Base-by-base conservation (phyloP, 1,284 basidiomycete genomes). In the Leccinum fallax region DNA sequence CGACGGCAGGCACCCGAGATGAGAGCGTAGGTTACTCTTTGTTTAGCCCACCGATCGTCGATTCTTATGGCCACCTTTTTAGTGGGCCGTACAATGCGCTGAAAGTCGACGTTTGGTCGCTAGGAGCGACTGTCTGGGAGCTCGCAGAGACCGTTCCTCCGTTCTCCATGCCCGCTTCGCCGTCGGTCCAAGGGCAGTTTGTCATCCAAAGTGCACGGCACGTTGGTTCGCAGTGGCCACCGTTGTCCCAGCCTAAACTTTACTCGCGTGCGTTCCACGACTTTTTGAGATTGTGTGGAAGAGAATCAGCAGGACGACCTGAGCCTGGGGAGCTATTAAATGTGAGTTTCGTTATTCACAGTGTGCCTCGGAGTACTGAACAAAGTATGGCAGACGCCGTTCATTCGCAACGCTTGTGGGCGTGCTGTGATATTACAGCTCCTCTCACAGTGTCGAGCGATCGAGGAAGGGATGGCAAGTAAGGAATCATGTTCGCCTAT, bases 111-210 rank as follows among this genome's bases (percentile, higher is more conserved):
- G 81, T 89, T 2, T 93, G 90, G 89, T 92, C 90, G 1, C 77
- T 92, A 15, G 91, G 91, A 2, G 91, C 91, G 2, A 93, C 91
- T 0, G 80, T 89, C 0, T 93, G 91, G 91, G 91, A 93, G 71
- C 82, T 90, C 73, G 88, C 88, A 0, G 82, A 92, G 70, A 83
- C 85, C 16, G 79, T 84, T 59, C 91, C 91, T 8, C 91, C 91
- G 0, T 93, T 93, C 70, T 79, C 83, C 5, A 82, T 85, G 53
- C 65, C 70, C n/a, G 57, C 61, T 6, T 72, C 71, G 5, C 71
- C 71, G 6, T 59, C 64, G 4, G 56, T 57, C 1, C 63, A 64
- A 34, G 43, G 55, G 11, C 55, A 63, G 13, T 74, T 72, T 16
- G 54, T 58, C 61, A 77, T 83, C 1, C 80, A 85, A 58, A 77